These are phyloP conservation scores for Dichomitus squalens DNA, from an alignment of 1,284 basidiomycete genomes.

Conservation along the genomic window DNA sequence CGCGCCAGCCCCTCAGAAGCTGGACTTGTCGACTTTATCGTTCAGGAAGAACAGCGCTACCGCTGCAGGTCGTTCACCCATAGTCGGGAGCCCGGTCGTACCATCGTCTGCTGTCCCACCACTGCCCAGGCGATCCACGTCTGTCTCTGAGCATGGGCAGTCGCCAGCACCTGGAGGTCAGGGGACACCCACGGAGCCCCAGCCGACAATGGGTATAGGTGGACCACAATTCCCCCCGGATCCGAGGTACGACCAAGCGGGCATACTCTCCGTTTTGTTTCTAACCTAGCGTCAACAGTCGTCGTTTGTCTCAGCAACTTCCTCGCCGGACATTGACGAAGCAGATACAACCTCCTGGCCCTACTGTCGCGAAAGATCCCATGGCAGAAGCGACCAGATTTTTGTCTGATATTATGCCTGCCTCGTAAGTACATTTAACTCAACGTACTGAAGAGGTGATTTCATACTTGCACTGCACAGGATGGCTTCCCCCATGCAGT, in stretches of 20 bases:
- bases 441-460: too few relatives aligned
- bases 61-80: conserved; percentile 3
- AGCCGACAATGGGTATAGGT: conserved; percentile 19
- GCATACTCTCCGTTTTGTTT: neutral
- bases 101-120: neutral
- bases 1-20: conserved; percentile 2
- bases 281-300: neutral
- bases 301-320: conserved; percentile 11
- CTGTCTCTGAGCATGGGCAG: conserved; percentile 4
- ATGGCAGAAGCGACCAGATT: conserved; percentile 37
- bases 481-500: conserved; percentile 38
- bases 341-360: neutral
- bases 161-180: conserved; percentile 3
- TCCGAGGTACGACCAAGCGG: conserved; percentile 6
- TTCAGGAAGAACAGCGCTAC: conserved; percentile 26
- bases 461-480: conserved; percentile 21
- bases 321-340: conserved; percentile 13
- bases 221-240: conserved; percentile 20
- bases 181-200: neutral
- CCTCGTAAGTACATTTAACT: conserved; percentile 33
- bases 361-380: neutral
- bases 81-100: conserved; percentile 5
- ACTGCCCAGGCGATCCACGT: conserved; percentile 11
- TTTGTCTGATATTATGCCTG: conserved; percentile 42
- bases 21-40: conserved; percentile 14